Conservation (phyloP, 225 moss, liverwort and hornwort species). For the Takakia lepidozioides region DNA sequence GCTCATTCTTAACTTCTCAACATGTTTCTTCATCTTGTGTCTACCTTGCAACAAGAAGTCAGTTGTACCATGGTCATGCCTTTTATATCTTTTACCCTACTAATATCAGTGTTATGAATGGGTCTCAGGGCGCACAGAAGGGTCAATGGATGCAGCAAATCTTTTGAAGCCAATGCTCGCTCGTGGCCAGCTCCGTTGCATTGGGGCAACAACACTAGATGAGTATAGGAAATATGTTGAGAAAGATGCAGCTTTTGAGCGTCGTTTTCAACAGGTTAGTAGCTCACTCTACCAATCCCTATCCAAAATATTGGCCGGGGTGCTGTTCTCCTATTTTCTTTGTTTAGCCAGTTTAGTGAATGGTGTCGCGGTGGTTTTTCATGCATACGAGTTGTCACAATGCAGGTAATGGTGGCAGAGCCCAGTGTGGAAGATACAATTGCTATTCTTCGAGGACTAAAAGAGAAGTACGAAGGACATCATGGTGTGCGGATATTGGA, state of each 20-base stretch:
- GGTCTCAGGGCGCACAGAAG: conserved; percentile 50
- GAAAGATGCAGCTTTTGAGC: conserved; percentile 93
- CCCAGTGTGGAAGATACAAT: conserved; percentile 80
- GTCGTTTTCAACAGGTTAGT: conserved; percentile 90
- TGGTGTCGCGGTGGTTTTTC: too few relatives aligned
- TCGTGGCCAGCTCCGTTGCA: conserved; percentile 82
- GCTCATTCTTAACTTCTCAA: too few relatives aligned
- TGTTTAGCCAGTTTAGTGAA: too few relatives aligned
- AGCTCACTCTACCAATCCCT: too few relatives aligned
- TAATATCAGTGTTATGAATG: not conserved
- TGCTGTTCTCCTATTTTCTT: too few relatives aligned
- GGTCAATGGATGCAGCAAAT: conserved; percentile 98
- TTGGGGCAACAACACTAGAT: conserved; percentile 82
- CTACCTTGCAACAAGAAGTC: too few relatives aligned
- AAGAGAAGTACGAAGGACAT: conserved; percentile 93
- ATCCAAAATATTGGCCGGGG: too few relatives aligned
- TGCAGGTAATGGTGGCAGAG: conserved; percentile 67
- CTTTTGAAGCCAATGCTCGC: conserved; percentile 97
- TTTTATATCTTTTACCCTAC: too few relatives aligned
- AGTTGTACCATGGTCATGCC: too few relatives aligned
- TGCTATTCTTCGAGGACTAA: conserved; percentile 82
- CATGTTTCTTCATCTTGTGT: too few relatives aligned
- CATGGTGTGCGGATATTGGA: conserved; percentile 85
- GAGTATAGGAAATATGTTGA: conserved; percentile 91
- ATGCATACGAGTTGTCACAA: not conserved